phyloP scores from a whole-genome alignment of 805 yeast genomes.

The Allodekkera sacchari region DNA sequence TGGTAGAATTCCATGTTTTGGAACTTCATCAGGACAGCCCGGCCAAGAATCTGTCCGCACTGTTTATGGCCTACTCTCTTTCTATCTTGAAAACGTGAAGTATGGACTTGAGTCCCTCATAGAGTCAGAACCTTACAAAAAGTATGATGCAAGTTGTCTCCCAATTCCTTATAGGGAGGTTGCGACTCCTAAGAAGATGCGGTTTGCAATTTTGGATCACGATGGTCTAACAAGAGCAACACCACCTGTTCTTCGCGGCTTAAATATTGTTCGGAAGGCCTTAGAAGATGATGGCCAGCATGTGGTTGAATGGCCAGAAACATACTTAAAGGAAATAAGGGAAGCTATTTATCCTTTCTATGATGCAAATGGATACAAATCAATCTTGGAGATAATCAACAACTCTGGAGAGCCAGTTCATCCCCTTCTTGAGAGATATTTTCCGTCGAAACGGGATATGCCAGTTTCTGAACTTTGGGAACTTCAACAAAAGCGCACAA shows the following conservation, averaged over 20 bases:
- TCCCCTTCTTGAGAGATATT: constrained; percentile 5
- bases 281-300: constrained; percentile 47
- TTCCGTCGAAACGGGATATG: constrained; percentile 23
- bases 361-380: constrained; percentile 31
- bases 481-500: constrained; percentile 31
- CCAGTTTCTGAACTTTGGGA: constrained; percentile 30
- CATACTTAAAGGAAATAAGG: constrained; percentile 36
- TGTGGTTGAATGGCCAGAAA: constrained; percentile 41
- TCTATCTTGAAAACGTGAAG: constrained; percentile 40
- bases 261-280: constrained; percentile 41
- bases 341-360: constrained; percentile 29
- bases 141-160: constrained; percentile 33
- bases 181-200: constrained; percentile 27
- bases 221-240: constrained; percentile 45
- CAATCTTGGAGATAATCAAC: constrained; percentile 26
- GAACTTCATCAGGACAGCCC: constrained; percentile 30
- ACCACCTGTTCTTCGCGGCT: constrained; percentile 34
- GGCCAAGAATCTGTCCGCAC: constrained; percentile 38
- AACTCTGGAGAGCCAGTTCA: constrained; percentile 36
- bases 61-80: constrained; percentile 41
- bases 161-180: constrained; percentile 45
- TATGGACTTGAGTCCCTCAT: constrained; percentile 38
- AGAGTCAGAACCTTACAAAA: constrained; percentile 46
- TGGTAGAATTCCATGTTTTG: constrained; percentile 36
- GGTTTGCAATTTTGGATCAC: constrained; percentile 38